phyloP scores from a whole-genome alignment of 2,329 filamentous ascomycete species.

The Clonostachys rosea region DNA sequence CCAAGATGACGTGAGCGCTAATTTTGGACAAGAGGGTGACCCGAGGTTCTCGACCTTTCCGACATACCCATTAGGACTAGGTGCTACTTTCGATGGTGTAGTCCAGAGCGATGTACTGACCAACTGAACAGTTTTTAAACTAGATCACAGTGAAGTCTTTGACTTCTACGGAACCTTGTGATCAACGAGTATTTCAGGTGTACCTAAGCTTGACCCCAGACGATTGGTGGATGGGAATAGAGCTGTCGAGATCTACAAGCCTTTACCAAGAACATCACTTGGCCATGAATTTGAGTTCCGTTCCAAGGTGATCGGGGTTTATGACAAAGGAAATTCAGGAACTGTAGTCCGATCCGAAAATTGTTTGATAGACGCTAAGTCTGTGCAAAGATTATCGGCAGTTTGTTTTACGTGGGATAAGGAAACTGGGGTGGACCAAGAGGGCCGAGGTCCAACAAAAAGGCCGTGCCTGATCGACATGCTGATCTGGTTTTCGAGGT shows the following conservation, averaged over 20 bases:
- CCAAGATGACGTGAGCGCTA: background rate
- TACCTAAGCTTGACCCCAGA: conserved; percentile 60
- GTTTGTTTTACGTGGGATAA: conserved; percentile 64
- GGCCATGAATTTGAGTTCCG: conserved; percentile 50
- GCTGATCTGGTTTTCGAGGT: conserved; percentile 1
- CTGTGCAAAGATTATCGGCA: conserved; percentile 50
- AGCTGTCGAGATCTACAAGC: conserved; percentile 57
- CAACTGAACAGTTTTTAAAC: conserved; percentile 53
- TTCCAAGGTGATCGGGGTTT: conserved; percentile 48
- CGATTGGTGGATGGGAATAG: conserved; percentile 66
- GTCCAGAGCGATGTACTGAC: too few species aligned
- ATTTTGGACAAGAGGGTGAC: background rate
- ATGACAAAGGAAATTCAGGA: conserved; percentile 69
- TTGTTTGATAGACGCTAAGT: conserved; percentile 55
- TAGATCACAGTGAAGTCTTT: conserved; percentile 60
- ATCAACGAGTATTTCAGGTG: conserved; percentile 53
- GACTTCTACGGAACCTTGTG: conserved; percentile 62
- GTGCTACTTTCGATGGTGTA: background rate
- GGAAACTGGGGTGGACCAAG: conserved; percentile 30
- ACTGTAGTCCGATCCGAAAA: conserved; percentile 65
- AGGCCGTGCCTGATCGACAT: background rate
- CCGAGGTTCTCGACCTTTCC: background rate
- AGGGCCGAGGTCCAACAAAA: background rate
- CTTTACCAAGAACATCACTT: conserved; percentile 54
- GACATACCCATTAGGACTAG: background rate